These are phyloP conservation scores for Teunomyces lycoperdinae DNA, from an alignment of 805 yeast genomes.

Conservation along the genomic window DNA sequence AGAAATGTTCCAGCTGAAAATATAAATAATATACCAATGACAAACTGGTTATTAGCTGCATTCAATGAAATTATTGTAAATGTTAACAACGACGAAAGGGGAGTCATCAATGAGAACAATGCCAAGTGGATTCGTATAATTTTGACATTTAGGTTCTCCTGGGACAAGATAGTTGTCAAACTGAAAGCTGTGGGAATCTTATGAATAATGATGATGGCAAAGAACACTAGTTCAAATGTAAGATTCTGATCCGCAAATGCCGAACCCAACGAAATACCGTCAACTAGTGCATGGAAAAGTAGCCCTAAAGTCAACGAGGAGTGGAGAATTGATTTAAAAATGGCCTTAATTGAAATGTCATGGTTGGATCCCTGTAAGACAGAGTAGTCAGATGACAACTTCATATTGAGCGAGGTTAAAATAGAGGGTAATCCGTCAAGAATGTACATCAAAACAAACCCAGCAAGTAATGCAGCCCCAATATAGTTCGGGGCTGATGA, in stretches of 20 bases:
- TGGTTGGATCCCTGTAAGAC: background rate
- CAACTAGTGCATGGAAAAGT: slow-evolving; percentile 64
- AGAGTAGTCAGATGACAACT: slow-evolving; percentile 8
- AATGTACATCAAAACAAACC: slow-evolving; percentile 53
- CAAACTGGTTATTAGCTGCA: slow-evolving; percentile 28
- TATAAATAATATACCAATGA: slow-evolving; percentile 54
- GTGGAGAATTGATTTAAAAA: slow-evolving; percentile 25
- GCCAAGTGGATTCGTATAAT: slow-evolving; percentile 46
- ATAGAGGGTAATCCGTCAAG: slow-evolving; percentile 38
- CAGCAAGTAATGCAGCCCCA: slow-evolving; percentile 51
- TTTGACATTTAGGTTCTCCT: slow-evolving; percentile 28
- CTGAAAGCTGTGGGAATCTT: slow-evolving; percentile 77
- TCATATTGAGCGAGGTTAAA: slow-evolving; percentile 6
- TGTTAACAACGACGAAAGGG: slow-evolving; percentile 55
- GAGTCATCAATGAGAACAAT: slow-evolving; percentile 59
- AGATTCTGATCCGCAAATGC: slow-evolving; percentile 41
- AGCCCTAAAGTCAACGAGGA: slow-evolving; percentile 60
- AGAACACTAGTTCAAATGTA: slow-evolving; percentile 44
- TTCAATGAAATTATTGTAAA: slow-evolving; percentile 37
- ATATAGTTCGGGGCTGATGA: slow-evolving; percentile 22
- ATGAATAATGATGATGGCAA: slow-evolving; percentile 63
- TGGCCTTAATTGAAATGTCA: background rate
- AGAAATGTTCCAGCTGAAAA: slow-evolving; percentile 73
- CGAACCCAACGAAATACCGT: slow-evolving; percentile 72
- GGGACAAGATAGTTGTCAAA: slow-evolving; percentile 51